Evolutionary conservation across 352 stramenopile species (phyloP), one percentile per base, ranked within the genome.

Genomic region (Globisporangium ultimum): DNA sequence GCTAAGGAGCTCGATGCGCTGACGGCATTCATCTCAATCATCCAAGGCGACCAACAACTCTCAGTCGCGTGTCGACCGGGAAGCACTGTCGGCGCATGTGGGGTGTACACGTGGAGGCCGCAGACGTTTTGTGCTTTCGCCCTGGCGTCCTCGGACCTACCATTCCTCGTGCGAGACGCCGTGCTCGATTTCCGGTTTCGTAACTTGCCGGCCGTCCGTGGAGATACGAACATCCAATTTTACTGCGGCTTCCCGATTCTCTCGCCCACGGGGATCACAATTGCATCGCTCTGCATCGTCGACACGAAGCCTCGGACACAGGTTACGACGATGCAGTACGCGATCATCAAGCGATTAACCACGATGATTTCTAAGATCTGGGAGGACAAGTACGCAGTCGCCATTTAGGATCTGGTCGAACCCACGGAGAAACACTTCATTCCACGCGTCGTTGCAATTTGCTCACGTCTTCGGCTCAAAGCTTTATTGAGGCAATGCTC

Each of bases 271-370:
- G 48, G 72, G 7, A 67, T 59, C 0, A 49, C 55, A 38, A 67
- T 86, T 12, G 75, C 75, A 7, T 63, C 74, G 53, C 64, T 88
- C 9, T 82, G 67, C 36, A 63, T 87, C 11, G 48, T 79, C 17
- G 77, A 85, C 55, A 66, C 38, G 5, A 78, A 74, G 18, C 74
- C 74, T 1, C 57, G 59, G 20, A 80, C 78, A n/a, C 72, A 58
- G 13, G 64, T 87, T 51, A 85, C 74, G 32, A 85, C 77, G 1
- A 84, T 80, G 72, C 77, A 87, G 63, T 87, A 87, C 63, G 70
- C 68, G 18, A 67, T 83, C 49, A 22, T 83, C 49, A 77, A 81
- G 61, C 68, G 66, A 48, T 55, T 87, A 15, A 41, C 72, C 7
- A 58, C 74, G 38, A 74, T 76, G 3, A 8, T 60, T 50, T 15